A percentile compares a stretch with the other conserved stretches of the same genome.
Evolutionary conservation across 2,329 filamentous ascomycete genomes (phyloP).

Genomic region (Geosmithia putterillii): DNA sequence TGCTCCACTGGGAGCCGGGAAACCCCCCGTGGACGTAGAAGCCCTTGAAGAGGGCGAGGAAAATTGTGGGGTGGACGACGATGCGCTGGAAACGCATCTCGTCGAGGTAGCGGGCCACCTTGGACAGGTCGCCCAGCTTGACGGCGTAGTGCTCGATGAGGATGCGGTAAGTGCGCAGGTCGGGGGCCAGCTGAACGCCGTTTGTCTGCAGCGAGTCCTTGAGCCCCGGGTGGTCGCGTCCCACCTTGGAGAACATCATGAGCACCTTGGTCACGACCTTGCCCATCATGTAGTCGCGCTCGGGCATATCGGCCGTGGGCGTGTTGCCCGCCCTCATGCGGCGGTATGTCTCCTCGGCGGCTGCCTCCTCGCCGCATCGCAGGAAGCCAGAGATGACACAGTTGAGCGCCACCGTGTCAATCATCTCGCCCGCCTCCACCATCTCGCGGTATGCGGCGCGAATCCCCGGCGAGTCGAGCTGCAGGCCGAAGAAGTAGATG

Average conservation of each 20-base stretch:
- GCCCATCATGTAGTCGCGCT: conserved; percentile 31
- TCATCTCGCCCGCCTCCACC: conserved; percentile 73
- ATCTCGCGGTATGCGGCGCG: conserved; percentile 70
- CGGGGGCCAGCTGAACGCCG: conserved; percentile 56
- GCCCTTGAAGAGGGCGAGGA: conserved; percentile 70
- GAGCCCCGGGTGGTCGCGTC: conserved; percentile 43
- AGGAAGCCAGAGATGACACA: conserved; percentile 73
- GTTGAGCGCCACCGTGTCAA: conserved; percentile 81
- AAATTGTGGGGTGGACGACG: conserved; percentile 62
- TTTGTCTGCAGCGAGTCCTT: conserved; percentile 42
- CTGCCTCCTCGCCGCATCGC: conserved; percentile 59
- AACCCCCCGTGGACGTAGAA: conserved; percentile 63
- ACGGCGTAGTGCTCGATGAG: conserved; percentile 65
- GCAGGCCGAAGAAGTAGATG: conserved; percentile 74
- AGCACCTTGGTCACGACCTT: conserved; percentile 40
- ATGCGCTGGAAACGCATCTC: conserved; percentile 68
- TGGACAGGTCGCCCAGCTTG: conserved; percentile 56
- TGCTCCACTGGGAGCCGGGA: conserved; percentile 57
- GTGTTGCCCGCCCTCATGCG: conserved; percentile 62
- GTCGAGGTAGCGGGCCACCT: conserved; percentile 57
- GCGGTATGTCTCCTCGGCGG: conserved; percentile 70
- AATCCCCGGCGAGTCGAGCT: conserved; percentile 60
- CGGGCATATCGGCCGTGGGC: conserved; percentile 23
- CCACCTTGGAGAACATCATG: conserved; percentile 44
- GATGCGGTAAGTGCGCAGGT: conserved; percentile 68